A percentile compares a stretch with the other conserved stretches of the same genome.
phyloP scores from a whole-genome alignment of 1,284 basidiomycete genomes.

The Macrocystidia cucumis region DNA sequence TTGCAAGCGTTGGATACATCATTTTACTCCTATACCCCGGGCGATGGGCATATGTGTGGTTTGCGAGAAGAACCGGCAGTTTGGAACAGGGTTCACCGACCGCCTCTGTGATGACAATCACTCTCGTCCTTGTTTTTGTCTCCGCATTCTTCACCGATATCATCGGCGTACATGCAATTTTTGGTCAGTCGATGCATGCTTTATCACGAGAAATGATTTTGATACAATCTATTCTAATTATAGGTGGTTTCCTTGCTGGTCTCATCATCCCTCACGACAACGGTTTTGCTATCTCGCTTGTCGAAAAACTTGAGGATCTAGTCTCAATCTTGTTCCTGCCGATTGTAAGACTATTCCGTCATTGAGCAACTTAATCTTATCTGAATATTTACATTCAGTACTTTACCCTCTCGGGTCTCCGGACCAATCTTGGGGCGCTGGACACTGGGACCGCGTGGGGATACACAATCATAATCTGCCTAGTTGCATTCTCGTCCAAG shows the following conservation, averaged over 20 bases:
- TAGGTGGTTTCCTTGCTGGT: slow-evolving; percentile 83
- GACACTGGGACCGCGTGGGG: slow-evolving; percentile 77
- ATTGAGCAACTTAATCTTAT: slow-evolving; percentile 5
- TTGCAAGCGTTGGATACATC: slow-evolving; percentile 69
- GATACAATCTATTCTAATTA: too few species aligned
- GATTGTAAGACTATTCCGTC: slow-evolving; percentile 42
- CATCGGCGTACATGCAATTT: slow-evolving; percentile 70
- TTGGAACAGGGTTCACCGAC: slow-evolving; percentile 71
- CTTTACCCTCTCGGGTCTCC: slow-evolving; percentile 77
- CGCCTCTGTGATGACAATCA: slow-evolving; percentile 71
- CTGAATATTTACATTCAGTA: slow-evolving; percentile 61
- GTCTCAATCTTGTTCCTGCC: slow-evolving; percentile 74
- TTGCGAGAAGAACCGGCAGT: slow-evolving; percentile 65
- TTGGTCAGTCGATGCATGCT: slow-evolving; percentile 39
- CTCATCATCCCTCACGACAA: slow-evolving; percentile 86
- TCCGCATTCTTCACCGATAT: slow-evolving; percentile 88
- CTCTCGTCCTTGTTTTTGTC: slow-evolving; percentile 69
- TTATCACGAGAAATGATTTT: slow-evolving; percentile 17
- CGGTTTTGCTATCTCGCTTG: slow-evolving; percentile 73
- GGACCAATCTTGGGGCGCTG: slow-evolving; percentile 78
- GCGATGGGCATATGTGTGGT: slow-evolving; percentile 57
- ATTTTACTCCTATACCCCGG: slow-evolving; percentile 67
- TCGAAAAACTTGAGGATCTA: slow-evolving; percentile 76
- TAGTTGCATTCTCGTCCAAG: slow-evolving; percentile 79
- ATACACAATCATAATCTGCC: slow-evolving; percentile 75